Percentiles rank a stretch among this genome's conserved stretches.
These are phyloP conservation scores for Mortierella sp. DNA, from an alignment of 371 early-diverging fungal genomes.

Conservation along the genomic window DNA sequence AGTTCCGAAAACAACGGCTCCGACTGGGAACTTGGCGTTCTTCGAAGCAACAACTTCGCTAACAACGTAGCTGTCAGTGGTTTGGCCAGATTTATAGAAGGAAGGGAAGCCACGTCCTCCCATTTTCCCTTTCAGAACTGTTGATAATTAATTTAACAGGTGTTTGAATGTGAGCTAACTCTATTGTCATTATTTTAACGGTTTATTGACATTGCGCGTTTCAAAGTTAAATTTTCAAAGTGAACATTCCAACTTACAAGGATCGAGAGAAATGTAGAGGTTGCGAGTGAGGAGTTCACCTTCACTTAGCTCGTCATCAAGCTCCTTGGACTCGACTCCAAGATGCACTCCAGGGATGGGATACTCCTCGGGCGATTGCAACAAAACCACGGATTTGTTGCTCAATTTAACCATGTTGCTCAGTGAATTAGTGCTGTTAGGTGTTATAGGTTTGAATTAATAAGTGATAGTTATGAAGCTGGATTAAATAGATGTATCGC, in stretches of 20 bases:
- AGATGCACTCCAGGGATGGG: slow-evolving; percentile 62
- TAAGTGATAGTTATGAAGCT: too few relatives aligned
- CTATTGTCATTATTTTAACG: too few relatives aligned
- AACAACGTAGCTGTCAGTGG: slow-evolving; percentile 15
- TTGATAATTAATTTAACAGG: background rate
- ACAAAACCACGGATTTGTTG: slow-evolving; percentile 54
- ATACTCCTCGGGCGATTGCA: slow-evolving; percentile 52
- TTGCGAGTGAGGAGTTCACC: slow-evolving; percentile 70
- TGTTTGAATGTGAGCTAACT: too few relatives aligned
- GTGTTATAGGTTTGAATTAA: background rate
- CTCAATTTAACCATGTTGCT: slow-evolving; percentile 11
- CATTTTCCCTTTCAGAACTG: slow-evolving; percentile 74
- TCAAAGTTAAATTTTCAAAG: background rate
- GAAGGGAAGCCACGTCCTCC: slow-evolving; percentile 56
- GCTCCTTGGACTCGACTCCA: slow-evolving; percentile 53
- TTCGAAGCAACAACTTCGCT: slow-evolving; percentile 28
- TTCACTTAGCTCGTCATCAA: slow-evolving; percentile 60
- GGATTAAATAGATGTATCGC: too few relatives aligned
- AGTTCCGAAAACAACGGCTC: slow-evolving; percentile 20
- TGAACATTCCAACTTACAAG: slow-evolving; percentile 39
- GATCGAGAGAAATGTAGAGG: slow-evolving; percentile 64
- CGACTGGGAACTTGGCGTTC: slow-evolving; percentile 23
- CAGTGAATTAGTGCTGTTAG: background rate
- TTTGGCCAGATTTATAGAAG: slow-evolving; percentile 49
- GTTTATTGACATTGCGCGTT: too few relatives aligned